These are phyloP conservation scores for Globisporangium emineosum DNA, from an alignment of 352 stramenopile species.

Conservation along the genomic window DNA sequence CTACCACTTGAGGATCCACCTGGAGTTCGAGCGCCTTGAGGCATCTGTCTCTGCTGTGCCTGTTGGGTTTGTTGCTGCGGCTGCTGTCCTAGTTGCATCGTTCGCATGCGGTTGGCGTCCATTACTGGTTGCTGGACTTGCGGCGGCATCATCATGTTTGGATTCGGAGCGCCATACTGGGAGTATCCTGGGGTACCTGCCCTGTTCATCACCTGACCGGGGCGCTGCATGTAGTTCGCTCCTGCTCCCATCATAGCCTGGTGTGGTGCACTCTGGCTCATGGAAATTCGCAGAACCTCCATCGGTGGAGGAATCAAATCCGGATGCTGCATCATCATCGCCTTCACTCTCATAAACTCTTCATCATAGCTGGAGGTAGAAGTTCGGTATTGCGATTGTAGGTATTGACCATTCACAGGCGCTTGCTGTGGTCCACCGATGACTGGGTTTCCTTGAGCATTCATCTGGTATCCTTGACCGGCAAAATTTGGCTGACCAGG, in stretches of 20 bases:
- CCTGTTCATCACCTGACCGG: slow-evolving; percentile 58
- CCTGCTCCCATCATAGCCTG: slow-evolving; percentile 62
- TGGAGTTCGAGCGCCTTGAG: slow-evolving; percentile 37
- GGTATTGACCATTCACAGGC: slow-evolving; percentile 52
- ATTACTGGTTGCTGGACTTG: slow-evolving; percentile 35
- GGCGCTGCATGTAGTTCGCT: slow-evolving; percentile 64
- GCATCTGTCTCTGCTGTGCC: slow-evolving; percentile 21
- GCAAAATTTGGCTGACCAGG: slow-evolving; percentile 30
- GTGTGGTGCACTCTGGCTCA: slow-evolving; percentile 58
- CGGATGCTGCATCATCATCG: slow-evolving; percentile 87
- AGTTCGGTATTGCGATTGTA: slow-evolving; percentile 62
- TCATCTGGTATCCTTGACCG: slow-evolving; percentile 62
- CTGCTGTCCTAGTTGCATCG: slow-evolving; percentile 27
- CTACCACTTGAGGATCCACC: slow-evolving; percentile 32
- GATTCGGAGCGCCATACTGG: slow-evolving; percentile 54
- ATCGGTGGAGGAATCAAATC: slow-evolving; percentile 84
- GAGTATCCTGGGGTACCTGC: slow-evolving; percentile 43
- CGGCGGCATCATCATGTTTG: slow-evolving; percentile 66
- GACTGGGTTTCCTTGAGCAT: slow-evolving; percentile 33
- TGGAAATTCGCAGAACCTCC: slow-evolving; percentile 84
- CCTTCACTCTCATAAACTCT: slow-evolving; percentile 84
- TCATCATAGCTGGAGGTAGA: slow-evolving; percentile 78
- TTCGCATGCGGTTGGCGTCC: slow-evolving; percentile 39
- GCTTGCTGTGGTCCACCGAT: slow-evolving; percentile 28
- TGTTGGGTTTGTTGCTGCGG: slow-evolving; percentile 17